Evolutionary conservation across 345 rosid species (phyloP).

Genomic region (Eucalyptus leucophloia): DNA sequence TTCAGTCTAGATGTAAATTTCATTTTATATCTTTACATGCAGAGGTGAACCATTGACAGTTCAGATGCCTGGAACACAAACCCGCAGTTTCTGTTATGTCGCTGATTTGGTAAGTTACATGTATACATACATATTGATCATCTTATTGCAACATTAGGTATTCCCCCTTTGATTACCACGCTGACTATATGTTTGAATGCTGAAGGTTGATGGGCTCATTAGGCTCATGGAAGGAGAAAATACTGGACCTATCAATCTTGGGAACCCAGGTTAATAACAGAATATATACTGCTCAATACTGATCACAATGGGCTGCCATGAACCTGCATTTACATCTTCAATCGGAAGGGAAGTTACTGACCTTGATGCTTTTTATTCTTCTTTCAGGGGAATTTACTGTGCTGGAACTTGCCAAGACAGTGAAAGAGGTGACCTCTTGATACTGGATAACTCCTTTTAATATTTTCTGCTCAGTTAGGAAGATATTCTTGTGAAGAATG

Average conservation of each 20-base stretch:
- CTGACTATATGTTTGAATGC: not conserved
- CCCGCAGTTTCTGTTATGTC: conserved; percentile 95
- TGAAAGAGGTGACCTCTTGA: conserved; percentile 53
- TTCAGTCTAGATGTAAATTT: not conserved
- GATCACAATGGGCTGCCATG: not conserved
- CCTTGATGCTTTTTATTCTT: not conserved
- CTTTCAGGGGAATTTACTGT: conserved; percentile 78
- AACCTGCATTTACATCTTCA: not conserved
- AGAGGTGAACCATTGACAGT: conserved; percentile 92
- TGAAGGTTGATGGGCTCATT: conserved; percentile 84
- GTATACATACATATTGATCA: not conserved
- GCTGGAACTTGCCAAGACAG: conserved; percentile 83
- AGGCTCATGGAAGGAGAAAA: conserved; percentile 94
- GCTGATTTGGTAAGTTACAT: conserved; percentile 68
- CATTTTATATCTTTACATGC: not conserved
- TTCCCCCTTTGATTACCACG: not conserved
- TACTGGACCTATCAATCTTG: conserved; percentile 95
- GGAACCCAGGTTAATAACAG: conserved; percentile 67
- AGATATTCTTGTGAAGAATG: not conserved
- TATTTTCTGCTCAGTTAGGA: not conserved
- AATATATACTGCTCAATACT: not conserved
- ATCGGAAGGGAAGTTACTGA: not conserved
- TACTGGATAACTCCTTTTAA: not conserved
- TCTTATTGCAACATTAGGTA: not conserved
- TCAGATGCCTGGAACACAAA: conserved; percentile 93